Evolutionary conservation across 495 filamentous ascomycete genomes (phyloP).

Genomic region (Lophiostoma macrostomum): DNA sequence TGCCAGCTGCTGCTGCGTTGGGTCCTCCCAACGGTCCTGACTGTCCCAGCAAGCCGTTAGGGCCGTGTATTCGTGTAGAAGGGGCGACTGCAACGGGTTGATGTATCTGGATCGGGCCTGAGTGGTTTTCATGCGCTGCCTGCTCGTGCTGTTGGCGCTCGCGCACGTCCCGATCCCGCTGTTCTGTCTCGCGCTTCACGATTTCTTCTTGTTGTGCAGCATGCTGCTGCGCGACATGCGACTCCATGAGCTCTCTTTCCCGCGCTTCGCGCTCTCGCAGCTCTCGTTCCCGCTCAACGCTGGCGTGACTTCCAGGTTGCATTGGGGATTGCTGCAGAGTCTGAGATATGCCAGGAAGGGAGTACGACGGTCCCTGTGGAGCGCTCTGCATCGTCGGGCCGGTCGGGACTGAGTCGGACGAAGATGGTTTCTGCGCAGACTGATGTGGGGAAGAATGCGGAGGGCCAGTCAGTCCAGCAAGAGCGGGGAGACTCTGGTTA

Average conservation of each 20-base stretch:
- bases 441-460: constrained; percentile 31
- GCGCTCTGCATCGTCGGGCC: constrained; percentile 9
- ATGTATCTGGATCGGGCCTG: constrained; percentile 80
- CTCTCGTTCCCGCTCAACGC: constrained; percentile 27
- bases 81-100: constrained; percentile 71
- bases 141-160: constrained; percentile 52
- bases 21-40: constrained; percentile 56
- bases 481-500: constrained; percentile 32
- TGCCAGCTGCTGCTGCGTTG: constrained; percentile 54
- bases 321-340: constrained; percentile 25
- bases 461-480: constrained; percentile 25
- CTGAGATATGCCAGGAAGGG: constrained; percentile 31
- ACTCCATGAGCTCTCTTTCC: constrained; percentile 31
- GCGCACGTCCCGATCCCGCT: constrained; percentile 62
- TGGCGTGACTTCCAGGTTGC: constrained; percentile 13
- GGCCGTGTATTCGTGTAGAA: constrained; percentile 72
- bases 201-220: constrained; percentile 52
- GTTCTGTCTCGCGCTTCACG: constrained; percentile 60
- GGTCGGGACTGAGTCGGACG: constrained; percentile 25
- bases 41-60: constrained; percentile 78
- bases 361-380: constrained; percentile 23
- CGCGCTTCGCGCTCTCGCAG: constrained; percentile 26
- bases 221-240: constrained; percentile 11
- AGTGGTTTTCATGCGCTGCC: constrained; percentile 74
- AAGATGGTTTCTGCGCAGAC: constrained; percentile 26